phyloP scores from a whole-genome alignment of 495 filamentous ascomycete species.

The Jackrogersella minutella region DNA sequence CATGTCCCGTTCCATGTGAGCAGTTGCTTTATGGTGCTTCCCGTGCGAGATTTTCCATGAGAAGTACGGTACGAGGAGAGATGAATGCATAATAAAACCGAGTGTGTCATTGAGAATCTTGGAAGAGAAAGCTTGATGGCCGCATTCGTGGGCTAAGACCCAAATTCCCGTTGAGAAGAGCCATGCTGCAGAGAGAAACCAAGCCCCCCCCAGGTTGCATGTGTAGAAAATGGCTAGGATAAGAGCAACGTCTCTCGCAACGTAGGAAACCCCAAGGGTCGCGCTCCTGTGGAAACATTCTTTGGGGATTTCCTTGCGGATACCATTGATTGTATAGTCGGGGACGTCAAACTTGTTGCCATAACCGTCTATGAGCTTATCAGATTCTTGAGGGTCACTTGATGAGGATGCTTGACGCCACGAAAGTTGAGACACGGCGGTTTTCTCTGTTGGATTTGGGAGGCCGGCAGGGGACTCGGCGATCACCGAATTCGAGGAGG shows the following conservation, averaged over 20 bases:
- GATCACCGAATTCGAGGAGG: too few relatives aligned
- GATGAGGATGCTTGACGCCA: too few relatives aligned
- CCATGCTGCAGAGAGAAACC: conserved; percentile 80
- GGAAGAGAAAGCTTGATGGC: conserved; percentile 83
- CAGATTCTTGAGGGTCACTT: too few relatives aligned
- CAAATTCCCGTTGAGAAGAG: conserved; percentile 81
- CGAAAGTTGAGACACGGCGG: too few relatives aligned
- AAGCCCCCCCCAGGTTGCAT: conserved; percentile 71
- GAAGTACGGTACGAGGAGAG: conserved; percentile 86
- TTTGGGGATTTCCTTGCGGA: conserved; percentile 81
- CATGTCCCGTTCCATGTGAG: conserved; percentile 95
- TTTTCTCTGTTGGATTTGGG: too few relatives aligned
- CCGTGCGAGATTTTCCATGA: conserved; percentile 93
- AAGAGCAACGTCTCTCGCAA: conserved; percentile 74
- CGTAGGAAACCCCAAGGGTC: conserved; percentile 67
- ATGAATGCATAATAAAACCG: conserved; percentile 86
- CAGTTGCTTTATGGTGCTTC: conserved; percentile 96
- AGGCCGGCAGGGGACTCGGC: too few relatives aligned
- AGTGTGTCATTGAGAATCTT: conserved; percentile 82
- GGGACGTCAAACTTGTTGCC: conserved; percentile 78
- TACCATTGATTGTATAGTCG: conserved; percentile 81
- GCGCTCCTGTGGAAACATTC: conserved; percentile 81
- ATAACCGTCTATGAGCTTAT: conserved; percentile 74
- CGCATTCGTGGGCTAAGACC: conserved; percentile 89
- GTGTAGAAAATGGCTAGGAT: conserved; percentile 69